Evolutionary conservation across 768 basidiomycete genomes (phyloP).

Genomic region (Auricularia auricula-judae): DNA sequence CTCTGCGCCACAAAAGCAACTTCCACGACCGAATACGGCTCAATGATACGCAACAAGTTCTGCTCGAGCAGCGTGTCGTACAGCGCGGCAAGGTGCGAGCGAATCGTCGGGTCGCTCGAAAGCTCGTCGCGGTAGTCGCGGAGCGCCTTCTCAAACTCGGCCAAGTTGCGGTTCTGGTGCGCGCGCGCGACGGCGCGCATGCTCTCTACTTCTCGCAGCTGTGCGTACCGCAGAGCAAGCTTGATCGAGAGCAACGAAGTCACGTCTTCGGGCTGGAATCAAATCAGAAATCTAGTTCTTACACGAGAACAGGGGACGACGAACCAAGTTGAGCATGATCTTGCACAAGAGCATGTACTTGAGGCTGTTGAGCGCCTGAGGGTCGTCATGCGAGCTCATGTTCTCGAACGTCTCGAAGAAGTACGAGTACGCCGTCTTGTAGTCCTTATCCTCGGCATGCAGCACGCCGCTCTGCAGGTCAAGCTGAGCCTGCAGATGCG

Average conservation of each 20-base stretch:
- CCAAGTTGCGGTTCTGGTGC: conserved; percentile 83
- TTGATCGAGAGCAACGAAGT: conserved; percentile 78
- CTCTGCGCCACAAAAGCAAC: conserved; percentile 76
- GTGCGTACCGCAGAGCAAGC: conserved; percentile 77
- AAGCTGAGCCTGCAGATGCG: conserved; percentile 45
- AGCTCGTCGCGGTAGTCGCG: conserved; percentile 85
- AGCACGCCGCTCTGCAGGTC: conserved; percentile 71
- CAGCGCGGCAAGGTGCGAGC: conserved; percentile 83
- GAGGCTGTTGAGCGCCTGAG: conserved; percentile 65
- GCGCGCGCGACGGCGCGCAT: conserved; percentile 93
- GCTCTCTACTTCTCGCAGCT: conserved; percentile 81
- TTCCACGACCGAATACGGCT: conserved; percentile 91
- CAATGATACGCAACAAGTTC: conserved; percentile 88
- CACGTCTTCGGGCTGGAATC: conserved; percentile 79
- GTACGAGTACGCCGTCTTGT: conserved; percentile 93
- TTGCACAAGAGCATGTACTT: conserved; percentile 99
- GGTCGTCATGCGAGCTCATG: conserved; percentile 65
- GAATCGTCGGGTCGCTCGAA: conserved; percentile 90
- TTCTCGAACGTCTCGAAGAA: conserved; percentile 97
- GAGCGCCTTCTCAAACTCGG: conserved; percentile 80
- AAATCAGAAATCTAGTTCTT: neutral
- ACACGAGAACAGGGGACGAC: conserved; percentile 16
- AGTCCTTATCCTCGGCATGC: conserved; percentile 96
- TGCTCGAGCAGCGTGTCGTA: conserved; percentile 96
- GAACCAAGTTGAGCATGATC: conserved; percentile 89